Base-by-base conservation (phyloP, 441 rosid species). In the Oxalis stricta region DNA sequence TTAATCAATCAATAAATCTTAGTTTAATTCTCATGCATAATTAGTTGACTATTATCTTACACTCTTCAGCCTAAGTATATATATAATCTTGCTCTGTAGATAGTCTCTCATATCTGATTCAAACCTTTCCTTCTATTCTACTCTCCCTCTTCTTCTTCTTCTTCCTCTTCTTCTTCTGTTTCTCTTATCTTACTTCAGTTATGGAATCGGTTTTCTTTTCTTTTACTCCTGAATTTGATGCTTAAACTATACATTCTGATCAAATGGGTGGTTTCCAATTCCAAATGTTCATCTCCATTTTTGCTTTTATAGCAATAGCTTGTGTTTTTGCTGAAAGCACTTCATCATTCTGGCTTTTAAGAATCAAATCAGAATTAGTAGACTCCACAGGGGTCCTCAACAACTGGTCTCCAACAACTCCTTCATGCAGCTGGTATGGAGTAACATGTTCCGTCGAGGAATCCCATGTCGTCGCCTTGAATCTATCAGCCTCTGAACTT, bases 351-450 rank as follows among this genome's bases (percentile, higher is more conserved):
- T 68, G 73, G 84, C 84, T 82, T 51, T 70, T 71, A 35, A 68
- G 70, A 60, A 53, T 66, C 43, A 78, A 72, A 60, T 65, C 76
- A 22, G 69, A 65, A 38, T 51, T 82, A 8, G 60, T 56, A 46
- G 84, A 79, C 68, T 57, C 78, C 33, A 26, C 24, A 7, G 75
- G 76, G 42, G 52, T 53, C 64, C 77, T 89, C 10, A 48, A 54
- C 21, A 59, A 47, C 64, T 89, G 94, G 98, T 64, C 84, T 38
- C 41, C 42, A 13, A 44, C 40, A 53, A 52, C 59, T 59, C 58
- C 58, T 41, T 6, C 70, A 17, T 85, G 92, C 59, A 70, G 63
- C 49, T 89, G 96, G 96, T 55, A 59, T 40, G 84, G 98, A 26
- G 41, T 85, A 26, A 44, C 68, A 7, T 85, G 98, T 66, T 69